Evolutionary conservation across 2,329 filamentous ascomycete genomes (phyloP).

Genomic region (Akanthomyces muscarius): DNA sequence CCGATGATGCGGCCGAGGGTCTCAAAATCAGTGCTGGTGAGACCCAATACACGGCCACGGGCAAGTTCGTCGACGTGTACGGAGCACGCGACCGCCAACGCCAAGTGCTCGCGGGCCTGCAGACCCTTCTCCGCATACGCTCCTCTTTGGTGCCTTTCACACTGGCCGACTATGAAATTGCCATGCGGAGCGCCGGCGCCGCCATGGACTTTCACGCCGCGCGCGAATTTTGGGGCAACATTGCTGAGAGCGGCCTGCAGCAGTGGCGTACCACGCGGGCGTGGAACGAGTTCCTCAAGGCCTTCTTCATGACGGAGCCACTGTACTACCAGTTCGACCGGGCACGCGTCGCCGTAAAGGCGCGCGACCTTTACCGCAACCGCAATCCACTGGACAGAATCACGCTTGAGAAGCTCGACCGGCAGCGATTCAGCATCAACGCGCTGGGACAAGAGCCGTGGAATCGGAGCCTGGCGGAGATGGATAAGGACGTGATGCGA

Average conservation of each 20-base stretch:
- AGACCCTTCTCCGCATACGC: conserved; percentile 34
- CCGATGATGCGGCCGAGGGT: conserved; percentile 46
- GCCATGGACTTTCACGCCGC: conserved; percentile 34
- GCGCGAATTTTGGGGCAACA: conserved; percentile 34
- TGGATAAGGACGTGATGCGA: conserved; percentile 26
- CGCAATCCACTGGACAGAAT: conserved; percentile 17
- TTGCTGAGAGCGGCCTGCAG: conserved; percentile 26
- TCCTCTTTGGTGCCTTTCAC: conserved; percentile 27
- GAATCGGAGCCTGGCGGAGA: conserved; percentile 25
- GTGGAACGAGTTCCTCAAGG: conserved; percentile 45
- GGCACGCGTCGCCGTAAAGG: conserved; percentile 34
- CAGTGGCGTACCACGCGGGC: conserved; percentile 30
- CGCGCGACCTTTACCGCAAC: conserved; percentile 36
- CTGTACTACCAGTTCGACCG: conserved; percentile 46
- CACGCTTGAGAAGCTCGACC: conserved; percentile 28
- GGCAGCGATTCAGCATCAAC: conserved; percentile 29
- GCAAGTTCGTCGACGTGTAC: conserved; percentile 37
- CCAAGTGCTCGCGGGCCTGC: conserved; percentile 33
- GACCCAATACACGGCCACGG: conserved; percentile 36
- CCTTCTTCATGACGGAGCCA: conserved; percentile 44
- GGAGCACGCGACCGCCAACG: conserved; percentile 43
- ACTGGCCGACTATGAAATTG: conserved; percentile 40
- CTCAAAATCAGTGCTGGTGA: conserved; percentile 37
- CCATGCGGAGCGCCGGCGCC: conserved; percentile 47
- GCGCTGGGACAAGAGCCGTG: conserved; percentile 28